phyloP scores from a whole-genome alignment of 2,329 filamentous ascomycete species.

The Teratosphaeria zuluensis region DNA sequence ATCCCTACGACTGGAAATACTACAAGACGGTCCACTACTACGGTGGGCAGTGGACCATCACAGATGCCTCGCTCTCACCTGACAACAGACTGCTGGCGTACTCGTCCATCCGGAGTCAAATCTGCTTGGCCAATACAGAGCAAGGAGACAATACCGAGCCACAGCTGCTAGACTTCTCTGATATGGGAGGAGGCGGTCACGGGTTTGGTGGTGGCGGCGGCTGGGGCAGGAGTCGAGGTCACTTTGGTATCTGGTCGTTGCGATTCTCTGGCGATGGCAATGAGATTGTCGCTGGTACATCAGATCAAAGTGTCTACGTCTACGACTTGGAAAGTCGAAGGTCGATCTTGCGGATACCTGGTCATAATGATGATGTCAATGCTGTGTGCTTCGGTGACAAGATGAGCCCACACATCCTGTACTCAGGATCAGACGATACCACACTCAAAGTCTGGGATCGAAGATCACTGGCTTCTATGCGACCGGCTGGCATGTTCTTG shows the following conservation, averaged over 20 bases:
- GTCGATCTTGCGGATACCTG: slow-evolving; percentile 63
- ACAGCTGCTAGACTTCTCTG: slow-evolving; percentile 63
- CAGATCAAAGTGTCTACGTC: slow-evolving; percentile 67
- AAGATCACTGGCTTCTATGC: slow-evolving; percentile 53
- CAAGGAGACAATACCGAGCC: slow-evolving; percentile 73
- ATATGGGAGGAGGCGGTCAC: slow-evolving; percentile 32
- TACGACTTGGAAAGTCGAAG: slow-evolving; percentile 81
- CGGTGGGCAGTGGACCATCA: slow-evolving; percentile 89
- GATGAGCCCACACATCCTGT: slow-evolving; percentile 81
- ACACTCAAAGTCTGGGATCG: slow-evolving; percentile 96
- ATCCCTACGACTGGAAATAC: slow-evolving; percentile 89
- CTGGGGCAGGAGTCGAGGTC: slow-evolving; percentile 19
- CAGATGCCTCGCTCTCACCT: slow-evolving; percentile 80
- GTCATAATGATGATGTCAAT: slow-evolving; percentile 84
- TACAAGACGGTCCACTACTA: slow-evolving; percentile 94
- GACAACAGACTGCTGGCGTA: slow-evolving; percentile 91
- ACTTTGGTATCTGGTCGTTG: slow-evolving; percentile 63
- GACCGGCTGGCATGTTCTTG: slow-evolving; percentile 55
- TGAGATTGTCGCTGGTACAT: slow-evolving; percentile 84
- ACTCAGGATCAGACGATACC: slow-evolving; percentile 89
- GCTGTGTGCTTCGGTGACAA: slow-evolving; percentile 92
- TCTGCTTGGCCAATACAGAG: slow-evolving; percentile 80
- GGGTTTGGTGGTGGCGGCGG: slow-evolving; percentile 18
- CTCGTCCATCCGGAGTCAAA: slow-evolving; percentile 73
- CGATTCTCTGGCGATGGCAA: slow-evolving; percentile 86